Percentiles rank a stretch among this genome's conserved stretches.
Conservation (phyloP, 805 yeast genomes). For the Kluyveromyces lactis region DNA sequence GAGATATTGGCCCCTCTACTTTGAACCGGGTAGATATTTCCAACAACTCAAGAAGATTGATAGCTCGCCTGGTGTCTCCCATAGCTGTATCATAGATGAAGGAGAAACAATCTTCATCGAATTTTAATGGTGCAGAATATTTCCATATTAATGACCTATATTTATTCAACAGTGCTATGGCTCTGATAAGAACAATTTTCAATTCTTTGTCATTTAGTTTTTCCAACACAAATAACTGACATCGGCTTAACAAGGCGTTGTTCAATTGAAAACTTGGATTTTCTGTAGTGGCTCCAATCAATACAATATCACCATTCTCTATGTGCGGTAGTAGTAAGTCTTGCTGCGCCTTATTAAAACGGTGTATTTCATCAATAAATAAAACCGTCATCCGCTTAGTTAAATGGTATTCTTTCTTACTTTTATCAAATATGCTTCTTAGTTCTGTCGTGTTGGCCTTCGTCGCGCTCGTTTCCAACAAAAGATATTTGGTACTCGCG, state of each 20-base stretch:
- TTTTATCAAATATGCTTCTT: constrained; percentile 45
- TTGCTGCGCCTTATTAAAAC: constrained; percentile 81
- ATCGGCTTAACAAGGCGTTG: constrained; percentile 75
- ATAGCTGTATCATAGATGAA: constrained; percentile 66
- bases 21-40: constrained; percentile 60
- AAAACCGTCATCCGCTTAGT: constrained; percentile 54
- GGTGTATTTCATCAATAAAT: constrained; percentile 88
- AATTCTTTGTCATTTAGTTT: constrained; percentile 45
- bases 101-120: constrained; percentile 50
- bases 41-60: constrained; percentile 70
- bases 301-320: constrained; percentile 71
- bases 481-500: constrained; percentile 29
- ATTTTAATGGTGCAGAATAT: constrained; percentile 32
- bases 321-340: constrained; percentile 78
- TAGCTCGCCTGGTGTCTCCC: constrained; percentile 84
- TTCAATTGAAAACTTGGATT: constrained; percentile 81
- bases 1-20: constrained; percentile 17
- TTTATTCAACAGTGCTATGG: constrained; percentile 50
- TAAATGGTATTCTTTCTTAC: constrained; percentile 29
- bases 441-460: constrained; percentile 50
- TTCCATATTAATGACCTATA: constrained; percentile 46
- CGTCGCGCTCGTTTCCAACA: constrained; percentile 83
- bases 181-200: constrained; percentile 44
- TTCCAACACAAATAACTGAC: constrained; percentile 67
- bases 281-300: constrained; percentile 97